Percentiles rank a stretch among this genome's conserved stretches.
phyloP scores from a whole-genome alignment of 2,329 filamentous ascomycete genomes.

The Aspergillus floridensis region DNA sequence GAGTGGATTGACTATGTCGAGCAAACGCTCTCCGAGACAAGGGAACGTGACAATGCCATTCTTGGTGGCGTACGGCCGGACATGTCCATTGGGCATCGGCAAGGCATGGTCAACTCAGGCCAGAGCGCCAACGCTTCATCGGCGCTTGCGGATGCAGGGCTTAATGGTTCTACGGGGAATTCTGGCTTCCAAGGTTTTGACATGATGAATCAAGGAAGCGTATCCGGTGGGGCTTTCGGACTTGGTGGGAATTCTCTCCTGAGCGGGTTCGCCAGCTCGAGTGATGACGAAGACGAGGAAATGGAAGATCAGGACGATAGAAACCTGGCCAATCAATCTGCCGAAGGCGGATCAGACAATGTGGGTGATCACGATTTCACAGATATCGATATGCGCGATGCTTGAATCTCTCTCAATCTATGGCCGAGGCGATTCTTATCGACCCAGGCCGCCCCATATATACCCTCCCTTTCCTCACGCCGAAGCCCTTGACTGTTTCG shows the following conservation, averaged over 20 bases:
- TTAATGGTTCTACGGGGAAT: constrained; percentile 62
- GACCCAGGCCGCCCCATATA: no score
- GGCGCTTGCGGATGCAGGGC: constrained; percentile 74
- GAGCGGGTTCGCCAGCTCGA: constrained; percentile 90
- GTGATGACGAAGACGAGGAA: constrained; percentile 94
- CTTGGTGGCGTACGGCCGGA: constrained; percentile 92
- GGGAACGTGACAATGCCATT: constrained; percentile 97
- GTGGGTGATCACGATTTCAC: constrained; percentile 64
- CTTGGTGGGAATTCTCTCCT: constrained; percentile 69
- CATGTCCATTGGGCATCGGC: constrained; percentile 76
- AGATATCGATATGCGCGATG: constrained; percentile 60
- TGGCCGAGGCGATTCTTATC: background rate
- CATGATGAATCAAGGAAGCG: constrained; percentile 61
- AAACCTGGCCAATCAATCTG: constrained; percentile 36
- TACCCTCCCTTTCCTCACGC: background rate
- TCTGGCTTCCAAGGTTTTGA: constrained; percentile 62
- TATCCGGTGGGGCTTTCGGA: constrained; percentile 69
- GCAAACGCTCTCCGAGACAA: constrained; percentile 84
- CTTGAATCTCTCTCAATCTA: constrained; percentile 35
- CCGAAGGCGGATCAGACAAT: constrained; percentile 59
- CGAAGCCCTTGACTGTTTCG: constrained; percentile 6
- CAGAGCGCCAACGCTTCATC: constrained; percentile 61
- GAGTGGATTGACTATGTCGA: constrained; percentile 96
- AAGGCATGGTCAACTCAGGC: constrained; percentile 60
- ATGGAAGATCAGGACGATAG: constrained; percentile 66